A percentile compares a stretch with the other conserved stretches of the same genome.
Evolutionary conservation across 345 rosid species (phyloP).

Genomic region (Citrus maxima): DNA sequence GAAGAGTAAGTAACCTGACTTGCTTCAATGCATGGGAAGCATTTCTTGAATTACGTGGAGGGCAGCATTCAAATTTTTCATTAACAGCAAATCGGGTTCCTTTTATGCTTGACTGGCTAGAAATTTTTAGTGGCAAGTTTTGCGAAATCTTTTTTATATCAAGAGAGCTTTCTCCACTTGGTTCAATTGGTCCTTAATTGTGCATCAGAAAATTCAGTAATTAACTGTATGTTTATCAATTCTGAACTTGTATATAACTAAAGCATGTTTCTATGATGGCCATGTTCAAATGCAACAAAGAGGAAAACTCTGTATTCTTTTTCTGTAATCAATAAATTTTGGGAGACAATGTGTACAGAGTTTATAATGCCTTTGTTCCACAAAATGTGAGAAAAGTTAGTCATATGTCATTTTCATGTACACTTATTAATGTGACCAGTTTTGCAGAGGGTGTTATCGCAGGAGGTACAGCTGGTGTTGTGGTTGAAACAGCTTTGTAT

Average conservation of each 20-base stretch:
- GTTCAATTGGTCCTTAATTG: neutral
- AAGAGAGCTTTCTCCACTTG: neutral
- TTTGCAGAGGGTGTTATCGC: conserved; percentile 88
- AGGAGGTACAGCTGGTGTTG: conserved; percentile 96
- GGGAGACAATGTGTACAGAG: neutral
- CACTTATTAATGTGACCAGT: conserved; percentile 7
- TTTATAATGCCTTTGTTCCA: neutral
- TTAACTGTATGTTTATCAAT: neutral
- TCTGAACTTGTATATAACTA: neutral
- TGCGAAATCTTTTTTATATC: neutral
- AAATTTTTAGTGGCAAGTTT: neutral
- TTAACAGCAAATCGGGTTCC: neutral
- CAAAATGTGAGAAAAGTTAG: neutral
- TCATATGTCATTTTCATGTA: neutral
- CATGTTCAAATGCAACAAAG: neutral
- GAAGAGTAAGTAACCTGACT: neutral
- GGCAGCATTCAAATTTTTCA: neutral
- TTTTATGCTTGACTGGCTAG: neutral
- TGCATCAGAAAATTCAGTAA: neutral
- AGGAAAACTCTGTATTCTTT: neutral
- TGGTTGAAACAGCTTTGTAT: conserved; percentile 88
- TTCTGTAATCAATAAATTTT: neutral
- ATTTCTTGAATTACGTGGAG: neutral
- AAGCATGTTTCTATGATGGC: neutral
- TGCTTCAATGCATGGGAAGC: neutral